Conservation (phyloP, 1,284 basidiomycete species). For the Megacollybia platyphylla region DNA sequence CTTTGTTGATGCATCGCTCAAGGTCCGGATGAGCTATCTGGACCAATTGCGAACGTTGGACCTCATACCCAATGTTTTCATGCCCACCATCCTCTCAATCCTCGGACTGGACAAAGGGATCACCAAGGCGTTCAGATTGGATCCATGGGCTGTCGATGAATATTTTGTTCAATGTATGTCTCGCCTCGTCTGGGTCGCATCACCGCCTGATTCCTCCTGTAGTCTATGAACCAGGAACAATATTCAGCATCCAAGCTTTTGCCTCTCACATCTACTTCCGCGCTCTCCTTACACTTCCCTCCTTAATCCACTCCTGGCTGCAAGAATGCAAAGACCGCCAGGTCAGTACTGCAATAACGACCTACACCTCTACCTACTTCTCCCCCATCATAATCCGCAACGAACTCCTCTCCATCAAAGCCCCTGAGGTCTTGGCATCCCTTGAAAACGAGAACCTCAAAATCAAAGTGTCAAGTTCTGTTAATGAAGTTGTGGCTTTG, state of each 20-base stretch:
- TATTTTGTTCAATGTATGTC: constrained; percentile 71
- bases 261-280: constrained; percentile 87
- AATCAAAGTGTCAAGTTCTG: constrained; percentile 54
- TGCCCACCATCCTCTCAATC: constrained; percentile 67
- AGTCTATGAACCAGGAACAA: constrained; percentile 53
- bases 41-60: constrained; percentile 71
- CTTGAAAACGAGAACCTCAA: constrained; percentile 75
- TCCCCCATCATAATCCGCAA: constrained; percentile 82
- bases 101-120: constrained; percentile 53
- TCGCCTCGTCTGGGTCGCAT: neutral
- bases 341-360: constrained; percentile 61
- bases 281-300: constrained; percentile 70
- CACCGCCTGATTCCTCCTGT: constrained; percentile 1
- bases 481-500: constrained; percentile 67
- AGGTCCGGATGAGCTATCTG: constrained; percentile 72
- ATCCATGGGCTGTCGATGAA: constrained; percentile 78
- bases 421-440: constrained; percentile 47
- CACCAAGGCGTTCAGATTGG: constrained; percentile 59
- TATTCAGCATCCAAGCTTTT: constrained; percentile 54
- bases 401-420: constrained; percentile 71
- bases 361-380: constrained; percentile 80
- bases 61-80: constrained; percentile 52
- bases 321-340: constrained; percentile 84
- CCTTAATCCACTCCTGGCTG: constrained; percentile 79
- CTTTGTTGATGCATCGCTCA: constrained; percentile 79